Conservation (phyloP, 148 eudicot genomes). For the Amaranthus cruentus region DNA sequence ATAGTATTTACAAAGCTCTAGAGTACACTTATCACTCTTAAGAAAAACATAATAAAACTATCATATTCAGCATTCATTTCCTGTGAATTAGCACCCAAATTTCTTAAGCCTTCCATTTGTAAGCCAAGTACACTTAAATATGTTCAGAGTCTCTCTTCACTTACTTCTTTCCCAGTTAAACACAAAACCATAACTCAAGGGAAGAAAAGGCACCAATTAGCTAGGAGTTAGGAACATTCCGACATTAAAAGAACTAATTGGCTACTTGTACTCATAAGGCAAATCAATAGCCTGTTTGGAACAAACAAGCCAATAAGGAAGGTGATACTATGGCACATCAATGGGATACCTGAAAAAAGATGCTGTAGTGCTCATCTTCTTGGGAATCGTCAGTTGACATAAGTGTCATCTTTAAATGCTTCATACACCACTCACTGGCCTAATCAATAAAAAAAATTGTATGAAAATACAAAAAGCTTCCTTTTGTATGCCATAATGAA, state of each 20-base stretch:
- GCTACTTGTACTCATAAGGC: neutral
- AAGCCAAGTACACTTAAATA: no score
- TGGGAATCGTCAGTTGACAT: slow-evolving; percentile 72
- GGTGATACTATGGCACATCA: neutral
- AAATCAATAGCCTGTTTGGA: neutral
- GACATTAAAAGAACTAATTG: neutral
- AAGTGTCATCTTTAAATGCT: slow-evolving; percentile 89
- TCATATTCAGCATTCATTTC: no score
- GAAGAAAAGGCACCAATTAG: neutral
- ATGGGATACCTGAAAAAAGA: slow-evolving; percentile 61
- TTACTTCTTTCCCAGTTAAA: neutral
- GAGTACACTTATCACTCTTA: neutral
- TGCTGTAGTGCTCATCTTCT: slow-evolving; percentile 69
- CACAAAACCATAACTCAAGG: neutral
- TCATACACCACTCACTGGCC: slow-evolving; percentile 85
- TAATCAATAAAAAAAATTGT: slow-evolving; percentile 15
- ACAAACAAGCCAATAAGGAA: neutral
- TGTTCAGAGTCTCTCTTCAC: neutral
- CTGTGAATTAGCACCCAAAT: no score
- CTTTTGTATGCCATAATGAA: neutral
- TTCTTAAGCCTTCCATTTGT: no score
- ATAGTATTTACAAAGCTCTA: neutral
- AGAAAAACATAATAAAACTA: neutral
- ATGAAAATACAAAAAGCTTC: neutral
- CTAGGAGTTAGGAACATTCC: neutral